Evolutionary conservation across 2,329 filamentous ascomycete species (phyloP).

Genomic region (Alternaria brassicae): DNA sequence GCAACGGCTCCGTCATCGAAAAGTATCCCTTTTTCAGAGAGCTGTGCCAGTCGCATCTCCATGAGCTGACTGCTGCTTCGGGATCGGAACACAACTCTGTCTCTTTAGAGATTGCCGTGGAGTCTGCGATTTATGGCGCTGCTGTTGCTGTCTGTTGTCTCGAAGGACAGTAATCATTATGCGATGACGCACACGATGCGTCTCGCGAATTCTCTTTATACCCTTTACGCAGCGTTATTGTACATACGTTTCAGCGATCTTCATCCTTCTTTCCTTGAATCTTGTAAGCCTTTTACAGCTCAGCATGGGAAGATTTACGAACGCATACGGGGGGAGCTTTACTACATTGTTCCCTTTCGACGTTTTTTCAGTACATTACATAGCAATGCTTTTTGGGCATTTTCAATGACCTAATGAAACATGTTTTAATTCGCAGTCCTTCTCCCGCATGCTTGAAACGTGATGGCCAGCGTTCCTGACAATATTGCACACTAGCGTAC

Average conservation of each 20-base stretch:
- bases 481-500: neutral
- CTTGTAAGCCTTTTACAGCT: slow-evolving; percentile 1
- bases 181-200: neutral
- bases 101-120: slow-evolving; percentile 71
- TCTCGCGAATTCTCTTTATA: slow-evolving; percentile 4
- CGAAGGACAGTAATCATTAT: slow-evolving; percentile 31
- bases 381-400: neutral
- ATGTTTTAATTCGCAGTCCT: neutral
- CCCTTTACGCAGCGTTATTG: slow-evolving; percentile 15
- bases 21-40: slow-evolving; percentile 73
- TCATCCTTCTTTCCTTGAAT: neutral
- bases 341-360: slow-evolving; percentile 11
- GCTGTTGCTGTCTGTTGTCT: slow-evolving; percentile 67
- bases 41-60: slow-evolving; percentile 68
- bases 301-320: neutral
- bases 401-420: slow-evolving; percentile 12
- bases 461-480: neutral
- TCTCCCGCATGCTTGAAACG: neutral
- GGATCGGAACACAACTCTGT: slow-evolving; percentile 57
- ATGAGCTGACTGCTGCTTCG: slow-evolving; percentile 60
- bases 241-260: slow-evolving; percentile 11
- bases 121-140: slow-evolving; percentile 77
- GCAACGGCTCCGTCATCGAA: slow-evolving; percentile 81
- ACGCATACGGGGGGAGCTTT: slow-evolving; percentile 23
- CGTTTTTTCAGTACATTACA: neutral